Conservation (phyloP, 768 basidiomycete species). For the Hydnum rufescens region DNA sequence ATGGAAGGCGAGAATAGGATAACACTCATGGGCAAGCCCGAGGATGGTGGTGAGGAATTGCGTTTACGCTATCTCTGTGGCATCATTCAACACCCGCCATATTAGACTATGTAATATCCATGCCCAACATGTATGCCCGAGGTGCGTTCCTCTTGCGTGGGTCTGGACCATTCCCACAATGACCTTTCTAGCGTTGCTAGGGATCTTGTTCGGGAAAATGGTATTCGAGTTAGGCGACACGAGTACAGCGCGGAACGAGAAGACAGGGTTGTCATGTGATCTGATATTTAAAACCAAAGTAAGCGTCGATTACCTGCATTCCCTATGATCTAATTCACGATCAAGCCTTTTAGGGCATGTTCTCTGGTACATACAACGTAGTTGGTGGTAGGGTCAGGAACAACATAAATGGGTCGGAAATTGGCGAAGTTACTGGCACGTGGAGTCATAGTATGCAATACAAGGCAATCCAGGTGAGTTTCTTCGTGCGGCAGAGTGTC, state of each 20-base stretch:
- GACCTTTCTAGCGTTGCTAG: not conserved
- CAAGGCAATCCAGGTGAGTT: conserved; percentile 41
- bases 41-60: conserved; percentile 75
- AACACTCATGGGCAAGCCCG: conserved; percentile 57
- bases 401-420: conserved; percentile 28
- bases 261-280: conserved; percentile 52
- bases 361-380: conserved; percentile 90
- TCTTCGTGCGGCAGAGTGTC: not conserved
- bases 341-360: conserved; percentile 53
- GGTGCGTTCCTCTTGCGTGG: conserved; percentile 24
- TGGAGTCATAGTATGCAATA: conserved; percentile 89
- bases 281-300: conserved; percentile 98
- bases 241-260: conserved; percentile 68
- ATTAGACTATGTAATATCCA: conserved; percentile 69
- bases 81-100: conserved; percentile 6
- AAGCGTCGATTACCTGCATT: not conserved
- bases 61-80: no score
- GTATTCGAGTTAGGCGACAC: conserved; percentile 87
- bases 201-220: conserved; percentile 29
- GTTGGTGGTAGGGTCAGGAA: conserved; percentile 62
- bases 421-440: conserved; percentile 75
- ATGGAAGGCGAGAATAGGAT: conserved; percentile 96
- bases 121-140: conserved; percentile 96
- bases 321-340: not conserved
- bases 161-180: not conserved